These are phyloP conservation scores for Mycena kentingensis DNA, from an alignment of 768 basidiomycete genomes.

Conservation along the genomic window DNA sequence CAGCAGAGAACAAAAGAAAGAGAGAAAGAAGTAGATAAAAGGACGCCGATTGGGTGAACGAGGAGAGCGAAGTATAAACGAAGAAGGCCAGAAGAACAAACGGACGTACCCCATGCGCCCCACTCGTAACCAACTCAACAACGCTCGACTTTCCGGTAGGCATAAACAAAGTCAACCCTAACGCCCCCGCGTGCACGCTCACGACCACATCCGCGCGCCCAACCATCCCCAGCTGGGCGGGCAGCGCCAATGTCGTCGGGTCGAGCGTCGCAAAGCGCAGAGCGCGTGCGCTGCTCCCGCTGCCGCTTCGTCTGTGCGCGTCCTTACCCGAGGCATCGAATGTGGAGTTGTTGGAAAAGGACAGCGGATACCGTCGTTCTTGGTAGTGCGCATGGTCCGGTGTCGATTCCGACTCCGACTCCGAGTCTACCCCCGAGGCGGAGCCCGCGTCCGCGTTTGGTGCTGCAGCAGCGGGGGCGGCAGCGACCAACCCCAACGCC, in stretches of 20 bases:
- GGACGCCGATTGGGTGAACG: not conserved
- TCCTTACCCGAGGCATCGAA: not conserved
- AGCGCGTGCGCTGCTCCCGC: constrained; percentile 5
- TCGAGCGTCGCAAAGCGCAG: constrained; percentile 21
- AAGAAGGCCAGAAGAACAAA: not conserved
- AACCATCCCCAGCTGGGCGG: constrained; percentile 17
- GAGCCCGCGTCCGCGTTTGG: not conserved
- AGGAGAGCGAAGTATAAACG: constrained; percentile 2
- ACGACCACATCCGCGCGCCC: constrained; percentile 23
- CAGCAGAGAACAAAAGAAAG: not conserved
- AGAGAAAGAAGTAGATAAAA: not conserved
- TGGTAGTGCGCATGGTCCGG: not conserved
- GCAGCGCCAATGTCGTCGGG: constrained; percentile 21
- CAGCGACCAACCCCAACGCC: constrained; percentile 7
- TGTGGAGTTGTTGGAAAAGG: not conserved
- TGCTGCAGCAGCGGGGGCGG: not conserved
- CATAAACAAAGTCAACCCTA: constrained; percentile 21
- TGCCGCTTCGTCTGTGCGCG: not conserved
- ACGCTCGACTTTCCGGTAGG: constrained; percentile 22
- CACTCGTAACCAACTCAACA: constrained; percentile 14
- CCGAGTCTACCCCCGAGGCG: not conserved
- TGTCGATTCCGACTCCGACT: too few relatives aligned
- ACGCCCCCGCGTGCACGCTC: constrained; percentile 22
- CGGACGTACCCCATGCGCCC: constrained; percentile 12
- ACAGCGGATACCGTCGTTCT: not conserved